Percentiles rank a stretch among this genome's conserved stretches.
Conservation (phyloP, 2,329 filamentous ascomycete genomes). For the Fusarium cyanostomum region DNA sequence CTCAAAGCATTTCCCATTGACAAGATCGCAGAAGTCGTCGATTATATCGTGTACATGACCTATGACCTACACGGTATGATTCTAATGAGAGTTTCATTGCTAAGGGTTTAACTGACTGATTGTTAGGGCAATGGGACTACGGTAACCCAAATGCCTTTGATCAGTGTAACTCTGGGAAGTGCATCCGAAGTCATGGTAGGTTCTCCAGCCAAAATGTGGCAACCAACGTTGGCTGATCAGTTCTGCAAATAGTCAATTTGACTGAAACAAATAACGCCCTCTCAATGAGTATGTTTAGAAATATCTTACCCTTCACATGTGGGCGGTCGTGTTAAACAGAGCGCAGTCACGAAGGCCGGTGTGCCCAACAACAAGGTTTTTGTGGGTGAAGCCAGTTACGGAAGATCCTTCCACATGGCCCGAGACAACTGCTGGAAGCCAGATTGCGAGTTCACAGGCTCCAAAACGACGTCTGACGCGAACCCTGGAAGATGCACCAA, state of each 20-base stretch:
- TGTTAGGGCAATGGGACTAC: slow-evolving; percentile 45
- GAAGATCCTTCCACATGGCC: slow-evolving; percentile 45
- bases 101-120: too few relatives aligned
- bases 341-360: slow-evolving; percentile 31
- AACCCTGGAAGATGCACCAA: slow-evolving; percentile 8
- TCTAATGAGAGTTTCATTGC: too few relatives aligned
- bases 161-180: slow-evolving; percentile 45
- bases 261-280: slow-evolving; percentile 49
- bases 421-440: slow-evolving; percentile 23
- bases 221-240: too few relatives aligned
- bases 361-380: slow-evolving; percentile 19
- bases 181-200: slow-evolving; percentile 41
- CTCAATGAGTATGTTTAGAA: slow-evolving; percentile 35
- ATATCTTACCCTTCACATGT: not conserved
- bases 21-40: slow-evolving; percentile 37
- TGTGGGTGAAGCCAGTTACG: slow-evolving; percentile 30
- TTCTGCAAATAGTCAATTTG: slow-evolving; percentile 49
- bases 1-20: slow-evolving; percentile 45
- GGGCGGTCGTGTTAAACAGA: not conserved
- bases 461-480: not conserved
- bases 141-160: slow-evolving; percentile 37
- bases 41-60: slow-evolving; percentile 44
- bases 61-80: slow-evolving; percentile 24
- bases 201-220: too few relatives aligned
- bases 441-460: slow-evolving; percentile 10